These are phyloP conservation scores for Mycena chlorophos DNA, from an alignment of 768 basidiomycete genomes.

Conservation along the genomic window DNA sequence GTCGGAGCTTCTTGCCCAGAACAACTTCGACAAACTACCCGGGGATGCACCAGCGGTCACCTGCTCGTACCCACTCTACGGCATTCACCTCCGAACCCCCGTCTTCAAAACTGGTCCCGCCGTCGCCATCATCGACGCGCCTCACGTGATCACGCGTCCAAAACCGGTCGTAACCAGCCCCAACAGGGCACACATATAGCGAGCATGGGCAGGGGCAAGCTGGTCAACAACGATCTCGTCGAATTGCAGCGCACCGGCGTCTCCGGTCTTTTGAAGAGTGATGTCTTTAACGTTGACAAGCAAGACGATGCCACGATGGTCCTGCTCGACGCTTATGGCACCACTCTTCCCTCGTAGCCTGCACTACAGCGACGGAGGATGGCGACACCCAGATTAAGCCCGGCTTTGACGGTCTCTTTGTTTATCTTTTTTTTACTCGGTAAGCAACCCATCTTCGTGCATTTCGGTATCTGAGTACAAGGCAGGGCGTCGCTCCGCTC, in stretches of 20 bases:
- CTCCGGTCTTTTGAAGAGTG: neutral
- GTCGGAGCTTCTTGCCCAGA: slow-evolving; percentile 25
- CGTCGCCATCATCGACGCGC: slow-evolving; percentile 16
- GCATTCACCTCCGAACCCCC: slow-evolving; percentile 21
- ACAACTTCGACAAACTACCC: slow-evolving; percentile 22
- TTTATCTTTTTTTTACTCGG: slow-evolving; percentile 27
- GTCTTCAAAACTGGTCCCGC: slow-evolving; percentile 26
- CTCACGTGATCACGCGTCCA: slow-evolving; percentile 20
- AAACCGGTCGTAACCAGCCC: slow-evolving; percentile 24
- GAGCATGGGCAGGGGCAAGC: slow-evolving; percentile 22
- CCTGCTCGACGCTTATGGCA: slow-evolving; percentile 23
- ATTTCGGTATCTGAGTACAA: too few relatives aligned
- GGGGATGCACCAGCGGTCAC: slow-evolving; percentile 11
- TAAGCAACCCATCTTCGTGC: too few relatives aligned
- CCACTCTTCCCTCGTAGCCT: slow-evolving; percentile 2
- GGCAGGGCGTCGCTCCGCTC: too few relatives aligned
- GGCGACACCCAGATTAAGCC: slow-evolving; percentile 2
- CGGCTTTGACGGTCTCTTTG: slow-evolving; percentile 26
- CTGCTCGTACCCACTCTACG: slow-evolving; percentile 25
- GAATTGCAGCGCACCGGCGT: slow-evolving; percentile 13
- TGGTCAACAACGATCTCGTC: slow-evolving; percentile 27
- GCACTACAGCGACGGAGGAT: slow-evolving; percentile 6
- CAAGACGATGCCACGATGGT: slow-evolving; percentile 28
- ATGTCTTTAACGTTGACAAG: slow-evolving; percentile 23
- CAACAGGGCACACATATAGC: slow-evolving; percentile 17